Conservation (phyloP, 495 filamentous ascomycete genomes). For the Daldinia bambusicola region DNA sequence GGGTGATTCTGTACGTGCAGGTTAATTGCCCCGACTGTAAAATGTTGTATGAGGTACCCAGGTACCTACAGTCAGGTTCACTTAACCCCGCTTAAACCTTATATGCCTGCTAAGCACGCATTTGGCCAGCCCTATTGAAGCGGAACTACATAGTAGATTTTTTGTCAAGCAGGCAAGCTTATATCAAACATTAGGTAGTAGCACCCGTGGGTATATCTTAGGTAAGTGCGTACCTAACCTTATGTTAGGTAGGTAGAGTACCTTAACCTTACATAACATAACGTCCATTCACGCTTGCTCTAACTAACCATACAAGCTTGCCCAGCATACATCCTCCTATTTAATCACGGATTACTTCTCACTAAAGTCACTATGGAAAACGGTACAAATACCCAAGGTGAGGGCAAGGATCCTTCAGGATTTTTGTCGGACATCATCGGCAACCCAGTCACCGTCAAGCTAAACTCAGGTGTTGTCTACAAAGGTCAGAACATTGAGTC, state of each 20-base stretch:
- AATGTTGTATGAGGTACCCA: not conserved
- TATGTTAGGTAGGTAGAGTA: not conserved
- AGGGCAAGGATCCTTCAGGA: constrained; percentile 87
- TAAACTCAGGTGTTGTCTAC: constrained; percentile 95
- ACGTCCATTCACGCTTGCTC: not conserved
- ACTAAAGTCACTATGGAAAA: constrained; percentile 73
- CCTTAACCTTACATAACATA: not conserved
- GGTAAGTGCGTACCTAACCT: constrained; percentile 1
- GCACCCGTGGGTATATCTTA: not conserved
- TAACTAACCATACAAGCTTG: not conserved
- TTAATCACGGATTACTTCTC: not conserved
- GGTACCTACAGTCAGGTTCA: not conserved
- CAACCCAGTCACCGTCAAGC: constrained; percentile 88
- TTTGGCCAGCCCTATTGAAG: constrained; percentile 10
- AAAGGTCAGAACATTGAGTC: constrained; percentile 70
- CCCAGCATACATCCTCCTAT: constrained; percentile 11
- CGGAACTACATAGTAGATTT: not conserved
- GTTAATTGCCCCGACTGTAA: not conserved
- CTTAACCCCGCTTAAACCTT: not conserved
- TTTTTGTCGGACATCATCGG: constrained; percentile 95
- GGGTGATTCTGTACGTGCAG: constrained; percentile 8
- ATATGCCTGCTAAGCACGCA: too few species aligned
- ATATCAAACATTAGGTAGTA: not conserved
- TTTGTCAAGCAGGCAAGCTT: not conserved
- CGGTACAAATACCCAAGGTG: constrained; percentile 64